Conservation (phyloP, 768 basidiomycete species). For the Pleurotus platypus region DNA sequence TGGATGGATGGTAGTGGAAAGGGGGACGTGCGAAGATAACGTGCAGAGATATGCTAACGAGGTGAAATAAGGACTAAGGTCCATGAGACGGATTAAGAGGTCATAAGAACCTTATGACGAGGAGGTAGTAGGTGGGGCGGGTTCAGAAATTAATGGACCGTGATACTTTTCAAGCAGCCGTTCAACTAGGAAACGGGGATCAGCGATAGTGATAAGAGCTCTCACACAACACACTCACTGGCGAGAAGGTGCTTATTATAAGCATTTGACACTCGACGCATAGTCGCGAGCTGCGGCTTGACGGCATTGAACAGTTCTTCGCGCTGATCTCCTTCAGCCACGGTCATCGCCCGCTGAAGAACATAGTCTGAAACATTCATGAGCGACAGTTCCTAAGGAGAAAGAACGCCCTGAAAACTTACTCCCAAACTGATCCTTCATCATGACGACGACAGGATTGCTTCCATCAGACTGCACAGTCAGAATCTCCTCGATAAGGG, state of each 20-base stretch:
- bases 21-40: not conserved
- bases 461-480: constrained; percentile 58
- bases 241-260: constrained; percentile 81
- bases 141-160: constrained; percentile 19
- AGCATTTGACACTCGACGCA: constrained; percentile 68
- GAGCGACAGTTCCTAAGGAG: not conserved
- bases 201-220: constrained; percentile 1
- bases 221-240: constrained; percentile 45
- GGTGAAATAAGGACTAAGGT: constrained; percentile 15
- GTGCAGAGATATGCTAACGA: not conserved
- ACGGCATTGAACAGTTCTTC: constrained; percentile 60
- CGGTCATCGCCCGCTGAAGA: constrained; percentile 70
- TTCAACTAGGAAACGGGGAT: constrained; percentile 47
- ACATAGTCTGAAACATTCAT: constrained; percentile 64
- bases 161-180: constrained; percentile 56
- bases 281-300: constrained; percentile 61
- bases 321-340: constrained; percentile 71
- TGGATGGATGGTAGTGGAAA: constrained; percentile 3
- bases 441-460: constrained; percentile 66
- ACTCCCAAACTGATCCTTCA: constrained; percentile 92
- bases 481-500: constrained; percentile 82
- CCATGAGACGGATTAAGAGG: constrained; percentile 17
- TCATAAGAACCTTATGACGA: constrained; percentile 14
- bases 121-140: constrained; percentile 10
- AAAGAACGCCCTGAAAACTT: constrained; percentile 25